Conservation (phyloP, 163 green algal species). For the Volvox carteri region DNA sequence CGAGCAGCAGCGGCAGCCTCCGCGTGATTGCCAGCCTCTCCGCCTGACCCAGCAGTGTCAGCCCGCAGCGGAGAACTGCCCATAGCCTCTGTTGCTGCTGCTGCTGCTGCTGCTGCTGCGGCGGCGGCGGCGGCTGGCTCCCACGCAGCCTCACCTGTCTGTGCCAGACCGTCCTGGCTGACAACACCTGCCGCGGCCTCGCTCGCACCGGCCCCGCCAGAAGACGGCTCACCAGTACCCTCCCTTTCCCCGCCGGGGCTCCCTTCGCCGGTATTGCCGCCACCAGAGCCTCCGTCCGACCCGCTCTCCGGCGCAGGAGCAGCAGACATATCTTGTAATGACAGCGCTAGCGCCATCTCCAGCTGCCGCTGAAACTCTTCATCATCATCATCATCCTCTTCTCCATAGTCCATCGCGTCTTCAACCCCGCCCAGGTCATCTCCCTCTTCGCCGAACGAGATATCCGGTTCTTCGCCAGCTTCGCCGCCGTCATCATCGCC, state of each 20-base stretch:
- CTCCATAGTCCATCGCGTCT: conserved; percentile 11
- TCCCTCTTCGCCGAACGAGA: background rate
- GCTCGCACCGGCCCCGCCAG: background rate
- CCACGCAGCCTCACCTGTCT: background rate
- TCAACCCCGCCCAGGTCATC: background rate
- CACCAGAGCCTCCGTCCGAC: background rate
- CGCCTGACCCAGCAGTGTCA: no score
- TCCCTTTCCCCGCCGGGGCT: background rate
- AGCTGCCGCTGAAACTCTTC: conserved; percentile 54
- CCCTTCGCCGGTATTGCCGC: background rate
- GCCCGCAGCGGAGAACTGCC: background rate
- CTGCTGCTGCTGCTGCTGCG: background rate
- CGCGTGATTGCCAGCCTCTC: no score
- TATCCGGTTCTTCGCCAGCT: background rate
- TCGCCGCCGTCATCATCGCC: background rate
- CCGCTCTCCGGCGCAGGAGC: background rate
- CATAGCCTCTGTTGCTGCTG: background rate
- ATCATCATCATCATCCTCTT: conserved; percentile 40
- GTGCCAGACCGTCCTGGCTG: no score
- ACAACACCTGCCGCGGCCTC: background rate
- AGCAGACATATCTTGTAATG: conserved; percentile 16
- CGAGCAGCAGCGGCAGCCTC: background rate
- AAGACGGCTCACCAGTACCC: background rate
- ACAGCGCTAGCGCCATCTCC: conserved; percentile 41
- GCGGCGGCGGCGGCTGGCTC: background rate